Conservation (phyloP, 345 rosid genomes). For the Salix suchowensis region DNA sequence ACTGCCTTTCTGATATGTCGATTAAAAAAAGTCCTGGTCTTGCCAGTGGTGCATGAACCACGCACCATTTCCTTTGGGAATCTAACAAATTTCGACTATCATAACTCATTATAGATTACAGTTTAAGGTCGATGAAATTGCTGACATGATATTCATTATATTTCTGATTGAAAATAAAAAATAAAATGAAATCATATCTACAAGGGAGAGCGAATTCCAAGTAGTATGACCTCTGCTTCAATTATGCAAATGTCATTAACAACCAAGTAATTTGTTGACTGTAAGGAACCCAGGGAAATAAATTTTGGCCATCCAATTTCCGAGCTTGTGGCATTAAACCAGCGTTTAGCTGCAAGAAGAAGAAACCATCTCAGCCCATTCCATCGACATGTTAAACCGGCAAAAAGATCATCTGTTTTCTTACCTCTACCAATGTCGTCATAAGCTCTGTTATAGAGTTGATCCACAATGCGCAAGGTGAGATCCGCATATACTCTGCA, state of each 20-base stretch:
- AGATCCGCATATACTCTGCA: background rate
- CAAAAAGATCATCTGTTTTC: background rate
- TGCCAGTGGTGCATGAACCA: background rate
- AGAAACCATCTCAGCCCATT: background rate
- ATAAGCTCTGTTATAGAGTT: background rate
- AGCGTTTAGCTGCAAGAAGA: conserved; percentile 23
- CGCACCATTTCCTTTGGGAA: too few species aligned
- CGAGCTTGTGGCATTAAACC: conserved; percentile 26
- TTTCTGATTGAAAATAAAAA: too few species aligned
- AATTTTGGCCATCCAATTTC: conserved; percentile 31
- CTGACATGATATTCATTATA: too few species aligned
- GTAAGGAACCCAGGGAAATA: conserved; percentile 9
- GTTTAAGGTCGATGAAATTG: too few species aligned
- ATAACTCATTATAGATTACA: too few species aligned
- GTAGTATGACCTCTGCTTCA: conserved; percentile 23
- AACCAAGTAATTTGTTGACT: background rate
- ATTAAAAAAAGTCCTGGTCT: background rate
- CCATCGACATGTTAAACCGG: too few species aligned
- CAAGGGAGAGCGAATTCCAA: conserved; percentile 20
- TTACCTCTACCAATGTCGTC: background rate
- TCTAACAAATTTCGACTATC: too few species aligned
- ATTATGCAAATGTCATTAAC: conserved; percentile 7
- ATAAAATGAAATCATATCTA: background rate
- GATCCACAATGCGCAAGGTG: background rate
- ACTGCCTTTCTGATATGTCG: background rate